Conservation (phyloP, 805 yeast species). For the Kodamaea laetipori region DNA sequence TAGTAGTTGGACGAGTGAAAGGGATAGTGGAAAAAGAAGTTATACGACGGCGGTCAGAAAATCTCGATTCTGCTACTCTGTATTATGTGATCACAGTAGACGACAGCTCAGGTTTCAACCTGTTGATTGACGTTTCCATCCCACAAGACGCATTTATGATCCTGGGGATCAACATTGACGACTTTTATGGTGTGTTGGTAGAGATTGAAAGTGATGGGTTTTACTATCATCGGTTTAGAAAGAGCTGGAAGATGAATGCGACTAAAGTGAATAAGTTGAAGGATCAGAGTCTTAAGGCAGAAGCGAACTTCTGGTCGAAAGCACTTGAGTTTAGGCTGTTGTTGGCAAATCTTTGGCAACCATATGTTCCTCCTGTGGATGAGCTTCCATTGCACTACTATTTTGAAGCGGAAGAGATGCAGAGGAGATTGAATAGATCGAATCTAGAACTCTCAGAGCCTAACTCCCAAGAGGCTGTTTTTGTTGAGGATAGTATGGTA, state of each 20-base stretch:
- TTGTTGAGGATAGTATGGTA: conserved; percentile 6
- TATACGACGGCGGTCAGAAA: conserved; percentile 2
- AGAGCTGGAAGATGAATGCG: conserved; percentile 8
- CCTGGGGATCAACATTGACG: conserved; percentile 18
- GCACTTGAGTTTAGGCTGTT: conserved; percentile 23
- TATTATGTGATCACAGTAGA: conserved; percentile 29
- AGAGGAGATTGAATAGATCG: neutral
- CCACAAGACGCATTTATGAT: conserved; percentile 13
- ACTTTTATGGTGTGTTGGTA: conserved; percentile 28
- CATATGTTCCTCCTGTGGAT: conserved; percentile 12
- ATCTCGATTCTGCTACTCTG: conserved; percentile 12
- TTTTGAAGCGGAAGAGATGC: conserved; percentile 4
- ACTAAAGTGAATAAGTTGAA: neutral
- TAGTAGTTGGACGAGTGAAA: conserved; percentile 31
- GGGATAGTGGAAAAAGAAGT: conserved; percentile 17
- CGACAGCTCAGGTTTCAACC: conserved; percentile 35
- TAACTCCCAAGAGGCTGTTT: neutral
- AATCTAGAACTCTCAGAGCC: neutral
- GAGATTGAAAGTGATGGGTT: conserved; percentile 25
- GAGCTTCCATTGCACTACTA: conserved; percentile 4
- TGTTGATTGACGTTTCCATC: conserved; percentile 29
- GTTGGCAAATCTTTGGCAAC: conserved; percentile 32
- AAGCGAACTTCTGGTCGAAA: conserved; percentile 32
- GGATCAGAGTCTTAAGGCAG: conserved; percentile 21
- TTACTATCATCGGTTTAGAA: neutral